Base-by-base conservation (phyloP, 768 basidiomycete genomes). In the Serendipita sp. region DNA sequence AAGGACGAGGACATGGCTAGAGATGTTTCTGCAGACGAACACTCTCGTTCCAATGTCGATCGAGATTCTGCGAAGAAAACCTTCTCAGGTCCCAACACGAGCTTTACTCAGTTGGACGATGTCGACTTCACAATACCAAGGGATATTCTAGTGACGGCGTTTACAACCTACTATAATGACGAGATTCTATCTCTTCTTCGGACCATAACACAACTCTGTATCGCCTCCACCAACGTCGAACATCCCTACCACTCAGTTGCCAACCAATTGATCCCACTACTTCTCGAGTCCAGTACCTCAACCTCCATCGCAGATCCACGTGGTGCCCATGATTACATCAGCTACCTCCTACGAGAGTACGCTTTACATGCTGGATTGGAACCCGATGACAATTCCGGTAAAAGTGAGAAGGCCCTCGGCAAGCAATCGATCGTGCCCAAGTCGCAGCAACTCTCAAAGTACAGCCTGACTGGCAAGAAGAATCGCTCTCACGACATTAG, bases 151-250 rank as follows among this genome's bases (percentile, higher is more conserved):
- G 11, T 58, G 11, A 11, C 20, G 11, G n/a, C 33, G 3, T 58
- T 72, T 31, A 24, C 53, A 9, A 4, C 17, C 17, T 92, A 90
- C 79, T 89, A 88, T 72, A 82, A 83, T 66, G 82, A 85, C 3
- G 92, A 97, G 71, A 79, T 86, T 13, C 78, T 94, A 17, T 82
- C 79, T 67, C 71, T 85, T 48, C 75, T 86, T 14, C 83, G 87
- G 43, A 74, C 82, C 31, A 79, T 90, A 61, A 81, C 87, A 4
- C 84, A 88, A 0, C 78, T 96, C 2, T 81, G 94, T 60, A 82
- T 88, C 50, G 82, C 86, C 2, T 79, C 81, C 50, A 82, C 82
- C 62, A 81, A 85, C 65, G 66, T 78, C 0, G 71, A 73, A 0
- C 80, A 86, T 63, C 76, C 78, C 0, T 71, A 84, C 5, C 77